A percentile compares a stretch with the other conserved stretches of the same genome.
Conservation (phyloP, 2,329 filamentous ascomycete species). For the Fusarium oligoseptatum region DNA sequence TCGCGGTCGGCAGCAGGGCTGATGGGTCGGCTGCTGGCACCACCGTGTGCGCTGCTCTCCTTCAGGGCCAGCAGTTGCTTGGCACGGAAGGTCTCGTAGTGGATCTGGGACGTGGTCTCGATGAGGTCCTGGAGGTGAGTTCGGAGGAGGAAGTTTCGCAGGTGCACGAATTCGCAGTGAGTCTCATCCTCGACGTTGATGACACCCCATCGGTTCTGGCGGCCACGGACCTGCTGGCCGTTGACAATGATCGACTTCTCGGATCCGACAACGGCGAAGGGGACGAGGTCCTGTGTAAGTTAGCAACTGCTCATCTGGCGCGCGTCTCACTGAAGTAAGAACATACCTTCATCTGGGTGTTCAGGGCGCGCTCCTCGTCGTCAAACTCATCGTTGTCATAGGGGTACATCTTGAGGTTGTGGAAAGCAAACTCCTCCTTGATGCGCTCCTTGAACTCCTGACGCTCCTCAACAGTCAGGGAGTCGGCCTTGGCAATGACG, state of each 20-base stretch:
- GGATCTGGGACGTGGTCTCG: conserved; percentile 99
- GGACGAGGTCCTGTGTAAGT: conserved; percentile 81
- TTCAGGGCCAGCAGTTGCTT: conserved; percentile 98
- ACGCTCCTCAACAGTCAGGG: conserved; percentile 94
- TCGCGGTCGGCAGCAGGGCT: conserved; percentile 95
- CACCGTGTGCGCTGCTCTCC: conserved; percentile 91
- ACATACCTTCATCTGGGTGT: conserved; percentile 94
- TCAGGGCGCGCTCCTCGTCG: conserved; percentile 93
- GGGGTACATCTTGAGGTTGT: conserved; percentile 99
- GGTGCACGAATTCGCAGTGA: conserved; percentile 99
- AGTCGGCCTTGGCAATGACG: conserved; percentile 98
- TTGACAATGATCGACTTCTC: conserved; percentile 98
- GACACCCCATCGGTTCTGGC: conserved; percentile 99
- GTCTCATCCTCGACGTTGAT: conserved; percentile 99
- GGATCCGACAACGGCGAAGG: conserved; percentile 97
- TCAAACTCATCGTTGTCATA: conserved; percentile 99
- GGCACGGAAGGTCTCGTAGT: conserved; percentile 99
- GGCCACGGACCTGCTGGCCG: conserved; percentile 96
- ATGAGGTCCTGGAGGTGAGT: conserved; percentile 99
- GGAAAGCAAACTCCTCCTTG: conserved; percentile 99
- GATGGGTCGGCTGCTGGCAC: conserved; percentile 87
- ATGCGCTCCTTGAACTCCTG: conserved; percentile 98
- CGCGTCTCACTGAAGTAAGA: neutral
- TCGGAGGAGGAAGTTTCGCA: conserved; percentile 97
- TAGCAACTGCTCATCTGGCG: conserved; percentile 47